Evolutionary conservation across 805 yeast genomes (phyloP), one percentile per base, ranked within the genome.

Genomic region (Kluyveromyces starmeri): DNA sequence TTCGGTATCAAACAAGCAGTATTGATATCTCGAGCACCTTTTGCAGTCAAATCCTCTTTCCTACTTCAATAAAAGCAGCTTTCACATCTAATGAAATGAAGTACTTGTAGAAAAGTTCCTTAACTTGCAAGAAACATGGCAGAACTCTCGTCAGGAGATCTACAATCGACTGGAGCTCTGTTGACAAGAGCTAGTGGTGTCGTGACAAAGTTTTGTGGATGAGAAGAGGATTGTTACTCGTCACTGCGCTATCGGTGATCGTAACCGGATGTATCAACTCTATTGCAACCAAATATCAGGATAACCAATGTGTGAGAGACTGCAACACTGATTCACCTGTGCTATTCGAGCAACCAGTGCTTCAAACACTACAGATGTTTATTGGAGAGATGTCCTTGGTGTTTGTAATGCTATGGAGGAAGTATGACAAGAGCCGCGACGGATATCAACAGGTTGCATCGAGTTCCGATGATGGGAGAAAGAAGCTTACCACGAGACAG

Each of bases 301-400:
- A 83, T 50, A 70, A 75, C 48, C 84, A 78, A 49, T 78, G 84
- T 55, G 80, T 82, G 4, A 39, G 61, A 1, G 52, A 57, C n/a
- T 73, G 64, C 30, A 54, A 59, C 23, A 55, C 37, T 13, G 15
- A 11, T 5, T 24, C 29, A 3, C 42, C 42, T 14, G 32, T 35
- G 2, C 34, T 60, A 38, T 83, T 80, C 48, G 83, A 82, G 44
- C 88, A 82, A 58, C 92, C 94, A 0, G 84, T 78, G 6, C 51
- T 83, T 22, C 92, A 83, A 52, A 77, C 92, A 2, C 58, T 79
- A 13, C 89, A 83, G 55, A 83, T 83, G 92, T 82, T 83, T 48
- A 52, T 79, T 4, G 94, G 88, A 16, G 94, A 83, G 49, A 56
- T 72, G 23, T 17, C 54, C 59, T 17, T 70, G 76, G 33, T 68